A percentile compares a stretch with the other conserved stretches of the same genome.
Conservation (phyloP, 345 rosid species). For the Pistacia atlantica region DNA sequence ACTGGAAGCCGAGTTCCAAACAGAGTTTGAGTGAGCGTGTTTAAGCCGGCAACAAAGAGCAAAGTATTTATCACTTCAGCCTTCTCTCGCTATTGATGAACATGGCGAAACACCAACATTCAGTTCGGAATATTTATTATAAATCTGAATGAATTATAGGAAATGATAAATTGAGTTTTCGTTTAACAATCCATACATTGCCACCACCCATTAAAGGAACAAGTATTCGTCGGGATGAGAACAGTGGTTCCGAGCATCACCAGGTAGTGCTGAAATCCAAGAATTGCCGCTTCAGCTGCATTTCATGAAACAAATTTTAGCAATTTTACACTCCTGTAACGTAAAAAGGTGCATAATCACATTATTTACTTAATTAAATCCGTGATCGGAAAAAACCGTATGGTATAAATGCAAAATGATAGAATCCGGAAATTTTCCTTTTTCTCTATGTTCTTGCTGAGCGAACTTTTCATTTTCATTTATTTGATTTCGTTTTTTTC, state of each 20-base stretch:
- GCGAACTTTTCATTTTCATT: not conserved
- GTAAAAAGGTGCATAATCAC: not conserved
- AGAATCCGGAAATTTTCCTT: not conserved
- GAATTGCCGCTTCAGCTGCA: constrained; percentile 73
- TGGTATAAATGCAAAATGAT: not conserved
- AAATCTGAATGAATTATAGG: not conserved
- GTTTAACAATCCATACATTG: constrained; percentile 44
- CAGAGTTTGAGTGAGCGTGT: constrained; percentile 68
- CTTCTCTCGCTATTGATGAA: constrained; percentile 61
- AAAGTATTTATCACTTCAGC: constrained; percentile 74
- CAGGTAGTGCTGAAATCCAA: constrained; percentile 90
- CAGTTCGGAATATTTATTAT: not conserved
- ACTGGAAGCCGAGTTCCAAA: constrained; percentile 88
- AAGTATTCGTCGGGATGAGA: constrained; percentile 61
- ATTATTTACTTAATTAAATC: too few species aligned
- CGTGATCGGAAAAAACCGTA: not conserved
- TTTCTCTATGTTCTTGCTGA: not conserved
- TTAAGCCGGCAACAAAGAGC: constrained; percentile 76
- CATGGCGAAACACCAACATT: not conserved
- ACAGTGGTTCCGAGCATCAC: constrained; percentile 91
- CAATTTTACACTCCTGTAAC: not conserved
- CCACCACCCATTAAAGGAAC: constrained; percentile 91
- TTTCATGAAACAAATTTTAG: not conserved
- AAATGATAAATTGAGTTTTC: not conserved
- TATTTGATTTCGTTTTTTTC: not conserved